Evolutionary conservation across 345 rosid species (phyloP), one percentile per base, ranked within the genome.

Genomic region (Durio zibethinus): DNA sequence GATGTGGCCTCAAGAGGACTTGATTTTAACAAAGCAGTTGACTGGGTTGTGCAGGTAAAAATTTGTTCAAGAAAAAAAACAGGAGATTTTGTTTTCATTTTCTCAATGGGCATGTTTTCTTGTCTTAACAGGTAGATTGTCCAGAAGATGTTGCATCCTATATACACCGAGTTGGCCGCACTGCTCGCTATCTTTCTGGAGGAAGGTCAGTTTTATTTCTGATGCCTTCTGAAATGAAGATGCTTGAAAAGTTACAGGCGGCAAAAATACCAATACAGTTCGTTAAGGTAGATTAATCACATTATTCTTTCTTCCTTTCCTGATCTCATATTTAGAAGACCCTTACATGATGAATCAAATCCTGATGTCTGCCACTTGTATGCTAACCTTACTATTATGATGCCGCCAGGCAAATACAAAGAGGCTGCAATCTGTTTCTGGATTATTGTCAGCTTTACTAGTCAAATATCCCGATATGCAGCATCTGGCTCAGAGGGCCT

Each of bases 1-100:
- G 99, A 96, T 47, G 99, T 96, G 84, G 96, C 97, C 27, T 80
- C 98, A 25, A 87, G 99, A 88, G 99, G 99, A 69, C 97, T 96
- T 79, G 98, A 96, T 83, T 96, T 96, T 81, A 93, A 90, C 42
- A 89, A 89, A 89, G 90, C 89, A 67, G 97, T 96, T 62, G 99
- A 96, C 80, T 96, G 99, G 99, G 97, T 93, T 78, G 88, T 96
- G 77, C 99, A 96, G 97, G 99, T 96, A 45, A 67, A 72, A 74
- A 23, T 45, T 25, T 83, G 60, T 73, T 73, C 10, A 5, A 36
- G 21, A 48, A 72, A 16, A 15, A 45, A 35, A 35, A 21, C 7
- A 21, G 23, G 16, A 61, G 40, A 21, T 29, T 18, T 50, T 63
- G 36, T 60, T 12, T 23, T 52, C 40, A 42, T 43, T 11, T 10